Conservation (phyloP, 139 green algal genomes). For the Coccomyxa sp. region DNA sequence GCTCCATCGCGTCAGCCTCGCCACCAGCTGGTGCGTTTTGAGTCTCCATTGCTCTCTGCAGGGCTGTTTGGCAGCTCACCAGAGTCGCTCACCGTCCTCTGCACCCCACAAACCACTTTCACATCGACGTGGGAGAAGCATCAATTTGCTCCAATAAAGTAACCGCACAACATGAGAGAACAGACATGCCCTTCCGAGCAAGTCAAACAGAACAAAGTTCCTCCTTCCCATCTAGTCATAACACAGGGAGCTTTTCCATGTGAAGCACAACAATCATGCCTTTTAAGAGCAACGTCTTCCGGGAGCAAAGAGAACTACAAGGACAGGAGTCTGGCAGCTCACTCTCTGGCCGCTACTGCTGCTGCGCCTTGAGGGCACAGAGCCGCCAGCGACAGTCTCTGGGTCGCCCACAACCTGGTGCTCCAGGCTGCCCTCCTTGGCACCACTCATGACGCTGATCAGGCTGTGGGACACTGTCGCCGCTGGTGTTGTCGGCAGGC, state of each 20-base stretch:
- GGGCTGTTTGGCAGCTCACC: not conserved
- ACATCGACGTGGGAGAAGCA: too few relatives aligned
- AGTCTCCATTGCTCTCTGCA: not conserved
- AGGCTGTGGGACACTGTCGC: not conserved
- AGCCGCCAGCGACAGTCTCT: not conserved
- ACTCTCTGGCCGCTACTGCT: not conserved
- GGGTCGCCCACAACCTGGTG: not conserved
- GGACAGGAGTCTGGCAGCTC: not conserved
- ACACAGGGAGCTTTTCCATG: too few relatives aligned
- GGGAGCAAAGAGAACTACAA: not conserved
- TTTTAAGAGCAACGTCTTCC: too few relatives aligned
- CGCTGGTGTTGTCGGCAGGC: too few relatives aligned
- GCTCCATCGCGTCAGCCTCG: too few relatives aligned
- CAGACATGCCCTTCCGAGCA: too few relatives aligned
- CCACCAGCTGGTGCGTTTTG: not conserved
- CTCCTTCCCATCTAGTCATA: too few relatives aligned
- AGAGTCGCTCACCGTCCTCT: not conserved
- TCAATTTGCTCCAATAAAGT: too few relatives aligned
- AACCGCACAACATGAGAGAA: too few relatives aligned
- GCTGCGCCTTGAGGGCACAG: not conserved
- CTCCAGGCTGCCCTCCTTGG: not conserved
- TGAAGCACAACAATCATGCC: too few relatives aligned
- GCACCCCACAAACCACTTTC: not conserved
- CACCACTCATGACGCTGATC: not conserved
- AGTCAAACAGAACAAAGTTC: too few relatives aligned